Base-by-base conservation (phyloP, 257 asterid species). In the Parsonsia alboflavescens region DNA sequence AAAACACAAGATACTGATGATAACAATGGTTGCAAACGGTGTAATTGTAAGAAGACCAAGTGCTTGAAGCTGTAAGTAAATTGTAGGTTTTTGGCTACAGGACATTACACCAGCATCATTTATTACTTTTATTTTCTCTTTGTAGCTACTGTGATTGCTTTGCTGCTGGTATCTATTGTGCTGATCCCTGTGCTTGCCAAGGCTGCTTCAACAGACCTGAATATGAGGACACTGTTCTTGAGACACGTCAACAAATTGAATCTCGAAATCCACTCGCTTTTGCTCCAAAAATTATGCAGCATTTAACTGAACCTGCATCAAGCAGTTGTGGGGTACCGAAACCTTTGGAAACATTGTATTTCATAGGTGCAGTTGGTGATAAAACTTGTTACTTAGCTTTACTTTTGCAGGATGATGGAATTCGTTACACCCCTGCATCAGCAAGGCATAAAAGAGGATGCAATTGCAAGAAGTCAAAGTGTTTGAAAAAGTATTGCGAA, bases 401-500 rank as follows among this genome's bases (percentile, higher is more conserved):
- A 5, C 59, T 78, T 67, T 77, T 67, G 65, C 87, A 92, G 96
- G 90, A 81, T 74, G 84, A 80, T 72, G 90, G 80, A 73, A 41
- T 76, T 50, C 76, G 56, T 39, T 77, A 79, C 71, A 87, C 96
- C 3, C 88, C 90, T 57, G 76, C 91, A 66, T 86, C 96, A 17
- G 89, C 88, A 72, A 90, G 93, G 83, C 97, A 87, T 81, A 90
- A 86, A 87, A 82, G 89, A 74, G 96, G 96, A 63, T 92, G 97
- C 89, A 92, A 86, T 78, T 92, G 97, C 84, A 92, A 89, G 90
- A 92, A 87, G 81, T 90, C 97, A 16, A 92, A 86, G 91, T 92
- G 96, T 71, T 83, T 82, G 81, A 88, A 90, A 78, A 88, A 87
- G 86, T 92, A 92, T 77, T 88, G 97, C 73, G 96, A 92, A 85